These are phyloP conservation scores for Naganishia sp. DNA, from an alignment of 1,284 basidiomycete genomes.

Conservation along the genomic window DNA sequence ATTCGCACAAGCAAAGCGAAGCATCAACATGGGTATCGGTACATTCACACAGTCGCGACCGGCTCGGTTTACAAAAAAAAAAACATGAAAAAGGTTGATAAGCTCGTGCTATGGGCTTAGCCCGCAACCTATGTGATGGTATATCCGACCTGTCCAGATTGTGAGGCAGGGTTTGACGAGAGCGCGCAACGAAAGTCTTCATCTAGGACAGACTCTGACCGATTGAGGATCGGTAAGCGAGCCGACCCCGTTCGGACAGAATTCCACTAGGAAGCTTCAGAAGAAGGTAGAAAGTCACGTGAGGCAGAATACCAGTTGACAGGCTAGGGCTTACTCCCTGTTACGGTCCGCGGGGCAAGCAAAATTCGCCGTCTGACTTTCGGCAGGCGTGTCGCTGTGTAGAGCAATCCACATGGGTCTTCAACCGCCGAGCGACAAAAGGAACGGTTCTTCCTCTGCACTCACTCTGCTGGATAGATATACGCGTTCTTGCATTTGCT, in stretches of 20 bases:
- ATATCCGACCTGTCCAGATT: no score
- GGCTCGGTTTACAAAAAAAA: not conserved
- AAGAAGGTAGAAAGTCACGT: no score
- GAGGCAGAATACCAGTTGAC: not conserved
- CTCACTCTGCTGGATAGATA: conserved; percentile 15
- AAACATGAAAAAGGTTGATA: no score
- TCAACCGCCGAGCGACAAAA: not conserved
- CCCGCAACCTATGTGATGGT: no score
- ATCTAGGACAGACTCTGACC: no score
- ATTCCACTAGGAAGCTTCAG: conserved; percentile 13
- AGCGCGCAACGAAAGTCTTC: no score
- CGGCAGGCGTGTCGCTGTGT: not conserved
- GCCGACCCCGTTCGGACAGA: conserved; percentile 17
- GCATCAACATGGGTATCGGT: no score
- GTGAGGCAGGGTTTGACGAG: no score
- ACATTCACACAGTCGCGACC: not conserved
- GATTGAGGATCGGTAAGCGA: not conserved
- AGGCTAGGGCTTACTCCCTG: conserved; percentile 2
- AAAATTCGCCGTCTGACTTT: not conserved
- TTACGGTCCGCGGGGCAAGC: not conserved
- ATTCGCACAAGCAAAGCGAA: not conserved
- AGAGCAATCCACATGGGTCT: not conserved
- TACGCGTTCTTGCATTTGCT: conserved; percentile 1
- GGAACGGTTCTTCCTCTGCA: not conserved
- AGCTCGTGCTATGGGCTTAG: no score